Evolutionary conservation across 257 asterid species (phyloP).

Genomic region (Buddleja alternifolia): DNA sequence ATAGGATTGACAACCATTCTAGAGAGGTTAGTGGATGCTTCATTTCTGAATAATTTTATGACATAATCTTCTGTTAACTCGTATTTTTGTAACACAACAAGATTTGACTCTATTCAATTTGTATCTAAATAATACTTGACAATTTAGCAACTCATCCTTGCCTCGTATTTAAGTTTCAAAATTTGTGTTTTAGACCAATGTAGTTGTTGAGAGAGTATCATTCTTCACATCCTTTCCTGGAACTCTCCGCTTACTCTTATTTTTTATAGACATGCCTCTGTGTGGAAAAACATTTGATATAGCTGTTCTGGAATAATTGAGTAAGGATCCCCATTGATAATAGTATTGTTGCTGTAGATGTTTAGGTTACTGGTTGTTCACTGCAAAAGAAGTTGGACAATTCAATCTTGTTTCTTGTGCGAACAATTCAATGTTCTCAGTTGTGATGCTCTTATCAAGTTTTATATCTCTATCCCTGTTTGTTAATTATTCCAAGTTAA

Average conservation of each 20-base stretch:
- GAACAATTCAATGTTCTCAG: slow-evolving; percentile 21
- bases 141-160: not conserved
- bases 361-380: not conserved
- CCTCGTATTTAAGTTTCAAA: not conserved
- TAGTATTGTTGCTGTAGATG: not conserved
- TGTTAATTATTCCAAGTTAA: slow-evolving; percentile 22
- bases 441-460: slow-evolving; percentile 16
- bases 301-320: not conserved
- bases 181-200: not conserved
- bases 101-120: not conserved
- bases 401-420: not conserved
- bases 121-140: not conserved
- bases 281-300: not conserved
- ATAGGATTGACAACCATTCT: slow-evolving; percentile 92
- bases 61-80: not conserved
- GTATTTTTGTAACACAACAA: slow-evolving; percentile 2
- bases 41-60: slow-evolving; percentile 27
- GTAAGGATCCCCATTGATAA: slow-evolving; percentile 8
- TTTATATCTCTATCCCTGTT: slow-evolving; percentile 7
- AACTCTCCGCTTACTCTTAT: not conserved
- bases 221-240: not conserved
- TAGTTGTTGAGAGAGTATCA: not conserved
- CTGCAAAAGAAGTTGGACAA: slow-evolving; percentile 5
- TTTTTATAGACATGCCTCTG: not conserved
- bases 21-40: slow-evolving; percentile 76